Evolutionary conservation across 2,329 filamentous ascomycete genomes (phyloP).

Genomic region (Exophiala phaeomuriformis): DNA sequence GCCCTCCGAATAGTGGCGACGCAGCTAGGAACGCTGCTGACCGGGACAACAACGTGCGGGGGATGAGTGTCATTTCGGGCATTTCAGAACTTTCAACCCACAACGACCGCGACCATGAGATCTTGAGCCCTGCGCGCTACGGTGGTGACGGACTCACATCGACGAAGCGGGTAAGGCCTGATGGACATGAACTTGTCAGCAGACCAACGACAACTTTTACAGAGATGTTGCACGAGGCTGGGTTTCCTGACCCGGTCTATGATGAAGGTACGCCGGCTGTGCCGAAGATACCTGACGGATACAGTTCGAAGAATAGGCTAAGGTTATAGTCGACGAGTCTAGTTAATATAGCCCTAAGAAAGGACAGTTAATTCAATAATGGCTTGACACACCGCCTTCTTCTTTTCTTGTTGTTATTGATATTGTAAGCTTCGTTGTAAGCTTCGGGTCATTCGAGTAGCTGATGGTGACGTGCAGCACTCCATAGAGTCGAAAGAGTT

Average conservation of each 20-base stretch:
- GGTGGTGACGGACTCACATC: slow-evolving; percentile 9
- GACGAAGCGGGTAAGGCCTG: slow-evolving; percentile 7
- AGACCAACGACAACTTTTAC: slow-evolving; percentile 25
- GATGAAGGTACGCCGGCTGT: slow-evolving; percentile 18
- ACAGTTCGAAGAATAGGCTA: slow-evolving; percentile 10
- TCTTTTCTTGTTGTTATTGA: no score
- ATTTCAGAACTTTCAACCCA: slow-evolving; percentile 8
- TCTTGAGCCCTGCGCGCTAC: slow-evolving; percentile 22
- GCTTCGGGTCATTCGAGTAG: no score
- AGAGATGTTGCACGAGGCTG: slow-evolving; percentile 24
- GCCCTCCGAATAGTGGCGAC: slow-evolving; percentile 16
- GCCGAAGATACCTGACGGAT: slow-evolving; percentile 21
- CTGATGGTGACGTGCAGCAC: no score
- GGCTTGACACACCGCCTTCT: no score
- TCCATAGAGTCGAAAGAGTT: no score
- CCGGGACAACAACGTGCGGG: slow-evolving; percentile 5
- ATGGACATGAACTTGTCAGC: slow-evolving; percentile 9
- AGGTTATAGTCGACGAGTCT: not conserved
- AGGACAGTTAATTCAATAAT: not conserved
- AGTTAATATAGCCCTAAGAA: not conserved
- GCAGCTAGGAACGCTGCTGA: slow-evolving; percentile 8
- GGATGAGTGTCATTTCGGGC: slow-evolving; percentile 14
- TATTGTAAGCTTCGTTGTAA: no score
- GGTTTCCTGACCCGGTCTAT: slow-evolving; percentile 23
- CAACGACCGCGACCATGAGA: slow-evolving; percentile 9